Conservation (phyloP, 169 alveolate species). For the Plasmodium cynomolgi region DNA sequence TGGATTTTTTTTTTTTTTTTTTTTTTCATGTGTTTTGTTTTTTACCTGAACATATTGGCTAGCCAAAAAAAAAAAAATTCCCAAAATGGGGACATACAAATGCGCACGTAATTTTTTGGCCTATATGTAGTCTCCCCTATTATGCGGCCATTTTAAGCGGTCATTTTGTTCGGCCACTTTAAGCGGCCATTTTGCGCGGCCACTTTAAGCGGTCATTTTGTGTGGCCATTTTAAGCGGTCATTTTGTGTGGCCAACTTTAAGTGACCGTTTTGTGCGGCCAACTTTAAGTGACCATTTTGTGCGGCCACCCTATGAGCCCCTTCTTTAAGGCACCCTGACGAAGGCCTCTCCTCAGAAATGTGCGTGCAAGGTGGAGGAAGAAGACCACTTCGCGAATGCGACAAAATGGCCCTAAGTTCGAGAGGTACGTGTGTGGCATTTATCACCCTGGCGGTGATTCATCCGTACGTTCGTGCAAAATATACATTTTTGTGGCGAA, state of each 20-base stretch:
- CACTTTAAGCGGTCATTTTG: no score
- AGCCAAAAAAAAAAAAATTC: neutral
- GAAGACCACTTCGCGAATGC: neutral
- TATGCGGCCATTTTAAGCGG: neutral
- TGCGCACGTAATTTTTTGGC: neutral
- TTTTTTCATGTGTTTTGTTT: neutral
- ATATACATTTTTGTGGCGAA: neutral
- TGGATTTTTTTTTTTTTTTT: neutral
- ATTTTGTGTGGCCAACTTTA: neutral
- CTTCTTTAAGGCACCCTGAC: neutral
- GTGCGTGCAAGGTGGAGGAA: neutral
- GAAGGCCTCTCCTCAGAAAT: neutral
- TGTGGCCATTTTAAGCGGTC: neutral
- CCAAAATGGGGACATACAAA: neutral
- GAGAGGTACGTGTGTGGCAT: neutral
- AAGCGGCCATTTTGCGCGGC: neutral
- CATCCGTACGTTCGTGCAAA: neutral
- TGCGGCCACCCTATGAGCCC: neutral
- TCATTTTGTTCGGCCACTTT: no score
- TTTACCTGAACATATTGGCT: neutral
- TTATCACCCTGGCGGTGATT: neutral
- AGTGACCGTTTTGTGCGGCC: neutral
- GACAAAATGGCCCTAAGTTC: neutral
- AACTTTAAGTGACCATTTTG: neutral
- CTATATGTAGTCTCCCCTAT: neutral